Percentiles rank a stretch among this genome's conserved stretches.
Conservation (phyloP, 495 filamentous ascomycete genomes). For the Cercophora scortea region DNA sequence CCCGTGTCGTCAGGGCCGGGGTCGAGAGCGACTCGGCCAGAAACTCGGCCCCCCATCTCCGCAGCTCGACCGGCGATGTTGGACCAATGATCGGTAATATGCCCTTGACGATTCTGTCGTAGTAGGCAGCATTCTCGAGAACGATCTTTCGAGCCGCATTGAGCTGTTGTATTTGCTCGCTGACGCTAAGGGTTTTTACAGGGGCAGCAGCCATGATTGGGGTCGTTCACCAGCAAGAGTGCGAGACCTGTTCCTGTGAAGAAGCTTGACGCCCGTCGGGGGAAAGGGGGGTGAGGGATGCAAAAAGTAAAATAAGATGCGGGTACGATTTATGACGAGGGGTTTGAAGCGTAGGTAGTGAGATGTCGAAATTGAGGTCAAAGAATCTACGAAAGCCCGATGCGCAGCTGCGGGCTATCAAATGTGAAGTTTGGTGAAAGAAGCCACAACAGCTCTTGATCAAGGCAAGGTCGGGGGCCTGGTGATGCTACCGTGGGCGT, state of each 20-base stretch:
- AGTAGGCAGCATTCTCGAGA: conserved; percentile 72
- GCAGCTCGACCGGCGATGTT: conserved; percentile 64
- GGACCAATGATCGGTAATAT: conserved; percentile 83
- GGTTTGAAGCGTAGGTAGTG: neutral
- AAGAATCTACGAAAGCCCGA: conserved; percentile 5
- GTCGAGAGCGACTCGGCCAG: conserved; percentile 92
- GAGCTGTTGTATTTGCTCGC: conserved; percentile 74
- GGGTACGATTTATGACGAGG: no score
- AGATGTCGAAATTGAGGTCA: neutral
- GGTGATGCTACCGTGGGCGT: neutral
- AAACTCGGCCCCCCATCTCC: conserved; percentile 95
- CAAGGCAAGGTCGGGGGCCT: neutral
- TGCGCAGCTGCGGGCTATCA: neutral
- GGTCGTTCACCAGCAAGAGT: neutral
- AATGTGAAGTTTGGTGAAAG: neutral
- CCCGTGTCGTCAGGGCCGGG: conserved; percentile 59
- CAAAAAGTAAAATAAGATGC: no score
- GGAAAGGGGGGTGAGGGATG: no score
- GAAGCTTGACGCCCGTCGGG: neutral
- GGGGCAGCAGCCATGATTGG: conserved; percentile 32
- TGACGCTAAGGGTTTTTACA: conserved; percentile 44
- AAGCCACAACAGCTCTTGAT: neutral
- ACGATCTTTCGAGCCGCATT: conserved; percentile 81
- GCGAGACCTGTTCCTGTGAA: neutral
- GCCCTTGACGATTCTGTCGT: conserved; percentile 80